Evolutionary conservation across 192 early-diverging fungal species (phyloP).

Genomic region (Chytriomyces sp.): DNA sequence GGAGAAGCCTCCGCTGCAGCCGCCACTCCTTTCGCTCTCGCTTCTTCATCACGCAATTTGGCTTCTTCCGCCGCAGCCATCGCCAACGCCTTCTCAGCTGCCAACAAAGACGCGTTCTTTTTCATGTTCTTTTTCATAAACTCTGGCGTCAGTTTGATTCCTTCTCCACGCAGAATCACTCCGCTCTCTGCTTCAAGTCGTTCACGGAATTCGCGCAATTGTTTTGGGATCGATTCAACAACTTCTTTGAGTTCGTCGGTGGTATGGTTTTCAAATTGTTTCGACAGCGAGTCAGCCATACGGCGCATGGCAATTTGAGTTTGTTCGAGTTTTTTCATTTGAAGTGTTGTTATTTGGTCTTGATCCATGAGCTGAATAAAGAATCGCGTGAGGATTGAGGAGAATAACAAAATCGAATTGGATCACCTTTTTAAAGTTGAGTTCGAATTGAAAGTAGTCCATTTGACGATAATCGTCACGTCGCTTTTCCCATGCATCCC

Average conservation of each 20-base stretch:
- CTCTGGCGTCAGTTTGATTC: constrained; percentile 52
- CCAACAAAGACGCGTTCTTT: constrained; percentile 7
- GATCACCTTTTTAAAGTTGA: constrained; percentile 48
- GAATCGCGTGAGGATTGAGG: background rate
- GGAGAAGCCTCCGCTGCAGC: background rate
- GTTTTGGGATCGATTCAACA: constrained; percentile 49
- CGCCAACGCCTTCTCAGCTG: constrained; percentile 20
- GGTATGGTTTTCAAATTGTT: constrained; percentile 38
- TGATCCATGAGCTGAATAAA: constrained; percentile 25
- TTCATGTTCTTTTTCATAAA: constrained; percentile 38
- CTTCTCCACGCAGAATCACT: constrained; percentile 54
- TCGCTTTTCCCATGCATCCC: constrained; percentile 46
- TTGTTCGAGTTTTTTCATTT: constrained; percentile 41
- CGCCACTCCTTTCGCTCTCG: background rate
- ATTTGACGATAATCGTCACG: constrained; percentile 42
- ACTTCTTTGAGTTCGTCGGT: constrained; percentile 44
- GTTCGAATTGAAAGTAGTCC: constrained; percentile 47
- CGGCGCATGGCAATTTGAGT: constrained; percentile 52
- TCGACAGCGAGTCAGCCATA: constrained; percentile 47
- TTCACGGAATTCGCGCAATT: constrained; percentile 48
- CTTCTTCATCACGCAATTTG: background rate
- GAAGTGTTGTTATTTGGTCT: constrained; percentile 17
- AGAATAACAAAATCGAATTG: background rate
- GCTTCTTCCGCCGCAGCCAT: constrained; percentile 21
- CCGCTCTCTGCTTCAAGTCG: constrained; percentile 46